A percentile compares a stretch with the other conserved stretches of the same genome.
These are phyloP conservation scores for Didymella arachidicola DNA, from an alignment of 2,329 filamentous ascomycete genomes.

Conservation along the genomic window DNA sequence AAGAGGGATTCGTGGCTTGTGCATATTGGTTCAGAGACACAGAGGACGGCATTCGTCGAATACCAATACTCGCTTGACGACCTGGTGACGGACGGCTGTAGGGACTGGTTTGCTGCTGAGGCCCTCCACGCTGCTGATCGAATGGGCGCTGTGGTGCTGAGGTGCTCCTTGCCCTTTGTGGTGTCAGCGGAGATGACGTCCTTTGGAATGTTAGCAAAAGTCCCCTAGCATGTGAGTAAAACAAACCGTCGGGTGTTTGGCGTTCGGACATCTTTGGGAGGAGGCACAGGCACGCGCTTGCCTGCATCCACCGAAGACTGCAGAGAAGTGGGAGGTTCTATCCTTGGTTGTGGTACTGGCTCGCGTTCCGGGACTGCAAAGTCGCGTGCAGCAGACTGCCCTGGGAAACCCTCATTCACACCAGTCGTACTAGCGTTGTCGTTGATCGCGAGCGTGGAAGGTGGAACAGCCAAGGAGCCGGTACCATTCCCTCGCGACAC, in stretches of 20 bases:
- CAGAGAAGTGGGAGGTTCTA: slow-evolving; percentile 46
- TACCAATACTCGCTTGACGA: slow-evolving; percentile 49
- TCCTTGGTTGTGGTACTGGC: slow-evolving; percentile 30
- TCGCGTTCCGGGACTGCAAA: slow-evolving; percentile 37
- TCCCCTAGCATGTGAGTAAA: background rate
- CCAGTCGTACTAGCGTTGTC: slow-evolving; percentile 44
- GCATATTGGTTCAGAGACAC: slow-evolving; percentile 34
- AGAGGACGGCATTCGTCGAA: slow-evolving; percentile 44
- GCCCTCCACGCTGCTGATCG: slow-evolving; percentile 16
- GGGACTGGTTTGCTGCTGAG: slow-evolving; percentile 31
- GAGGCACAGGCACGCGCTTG: slow-evolving; percentile 39
- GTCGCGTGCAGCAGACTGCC: slow-evolving; percentile 42
- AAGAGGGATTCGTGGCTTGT: slow-evolving; percentile 31
- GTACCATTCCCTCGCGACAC: slow-evolving; percentile 39
- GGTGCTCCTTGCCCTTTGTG: slow-evolving; percentile 38
- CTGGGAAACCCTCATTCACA: slow-evolving; percentile 45
- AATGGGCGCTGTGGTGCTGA: slow-evolving; percentile 31
- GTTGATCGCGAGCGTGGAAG: slow-evolving; percentile 38
- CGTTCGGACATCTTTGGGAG: slow-evolving; percentile 29
- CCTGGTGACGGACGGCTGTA: slow-evolving; percentile 37
- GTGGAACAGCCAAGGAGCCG: slow-evolving; percentile 40
- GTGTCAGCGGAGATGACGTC: slow-evolving; percentile 23
- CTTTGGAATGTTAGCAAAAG: slow-evolving; percentile 28
- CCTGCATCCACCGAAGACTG: slow-evolving; percentile 49
- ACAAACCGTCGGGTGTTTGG: slow-evolving; percentile 34